These are phyloP conservation scores for Clitoria ternatea DNA, from an alignment of 306 rosid species.

Conservation along the genomic window DNA sequence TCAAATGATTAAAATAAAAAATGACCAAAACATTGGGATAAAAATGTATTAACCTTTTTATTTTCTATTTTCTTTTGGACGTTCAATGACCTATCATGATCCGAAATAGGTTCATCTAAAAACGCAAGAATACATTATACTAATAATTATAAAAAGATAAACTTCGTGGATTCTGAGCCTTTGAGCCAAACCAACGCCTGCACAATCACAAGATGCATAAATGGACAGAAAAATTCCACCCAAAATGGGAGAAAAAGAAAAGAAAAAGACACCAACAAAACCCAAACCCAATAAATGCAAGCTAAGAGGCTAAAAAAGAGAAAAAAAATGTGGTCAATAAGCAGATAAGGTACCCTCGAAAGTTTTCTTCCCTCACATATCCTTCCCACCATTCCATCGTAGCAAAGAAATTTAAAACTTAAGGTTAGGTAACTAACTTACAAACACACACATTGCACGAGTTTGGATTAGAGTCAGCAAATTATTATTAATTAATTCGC, in stretches of 20 bases:
- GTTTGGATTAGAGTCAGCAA: no score
- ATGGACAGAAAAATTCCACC: constrained; percentile 3
- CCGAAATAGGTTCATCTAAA: no score
- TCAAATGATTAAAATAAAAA: no score
- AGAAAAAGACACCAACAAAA: neutral
- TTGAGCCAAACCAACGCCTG: neutral
- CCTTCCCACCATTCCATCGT: neutral
- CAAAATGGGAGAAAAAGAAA: neutral
- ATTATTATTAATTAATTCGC: no score
- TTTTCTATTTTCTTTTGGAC: no score
- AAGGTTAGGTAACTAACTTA: no score
- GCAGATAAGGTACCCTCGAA: constrained; percentile 26
- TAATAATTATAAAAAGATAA: no score
- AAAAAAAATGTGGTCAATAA: constrained; percentile 27
- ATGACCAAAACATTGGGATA: no score
- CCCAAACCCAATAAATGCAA: neutral
- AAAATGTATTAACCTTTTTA: no score
- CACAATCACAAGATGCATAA: neutral
- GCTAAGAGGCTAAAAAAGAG: neutral
- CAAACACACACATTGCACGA: constrained; percentile 5
- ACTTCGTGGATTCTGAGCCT: no score
- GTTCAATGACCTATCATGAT: no score
- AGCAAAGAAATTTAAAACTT: neutral
- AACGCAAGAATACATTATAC: no score
- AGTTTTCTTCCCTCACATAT: neutral